These are phyloP conservation scores for Talaromyces funiculosus DNA, from an alignment of 2,329 filamentous ascomycete genomes.

Conservation along the genomic window DNA sequence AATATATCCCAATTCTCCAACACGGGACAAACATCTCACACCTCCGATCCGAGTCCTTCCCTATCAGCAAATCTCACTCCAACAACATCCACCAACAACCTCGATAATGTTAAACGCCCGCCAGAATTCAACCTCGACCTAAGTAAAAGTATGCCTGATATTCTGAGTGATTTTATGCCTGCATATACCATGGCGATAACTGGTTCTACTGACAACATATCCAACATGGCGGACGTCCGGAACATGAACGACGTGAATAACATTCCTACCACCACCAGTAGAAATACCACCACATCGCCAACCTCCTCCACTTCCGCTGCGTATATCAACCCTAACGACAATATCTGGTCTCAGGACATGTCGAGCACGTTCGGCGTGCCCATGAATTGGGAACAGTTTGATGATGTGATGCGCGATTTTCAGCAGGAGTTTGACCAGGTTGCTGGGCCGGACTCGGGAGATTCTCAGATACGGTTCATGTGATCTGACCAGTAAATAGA, in stretches of 20 bases:
- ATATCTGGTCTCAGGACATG: background rate
- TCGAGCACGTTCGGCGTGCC: conserved; percentile 14
- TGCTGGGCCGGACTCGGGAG: conserved; percentile 14
- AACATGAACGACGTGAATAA: background rate
- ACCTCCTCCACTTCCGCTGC: background rate
- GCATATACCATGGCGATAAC: conserved; percentile 20
- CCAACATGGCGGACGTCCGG: too few species aligned
- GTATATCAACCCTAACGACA: background rate
- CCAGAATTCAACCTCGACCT: conserved; percentile 20
- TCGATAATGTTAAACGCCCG: conserved; percentile 1
- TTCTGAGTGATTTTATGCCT: conserved; percentile 27
- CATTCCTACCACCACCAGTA: background rate
- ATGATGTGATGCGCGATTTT: conserved; percentile 36
- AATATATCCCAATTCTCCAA: background rate
- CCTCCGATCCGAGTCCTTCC: background rate
- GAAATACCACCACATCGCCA: background rate
- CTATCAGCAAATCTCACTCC: background rate
- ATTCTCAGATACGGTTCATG: conserved; percentile 14
- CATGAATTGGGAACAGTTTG: conserved; percentile 32
- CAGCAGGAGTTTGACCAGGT: conserved; percentile 29
- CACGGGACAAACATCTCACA: background rate
- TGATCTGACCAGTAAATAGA: background rate
- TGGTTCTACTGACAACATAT: background rate
- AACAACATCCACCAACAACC: background rate
- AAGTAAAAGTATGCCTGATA: conserved; percentile 20